Percentiles rank a stretch among this genome's conserved stretches.
Evolutionary conservation across 768 basidiomycete genomes (phyloP).

Genomic region (Panus rudis): DNA sequence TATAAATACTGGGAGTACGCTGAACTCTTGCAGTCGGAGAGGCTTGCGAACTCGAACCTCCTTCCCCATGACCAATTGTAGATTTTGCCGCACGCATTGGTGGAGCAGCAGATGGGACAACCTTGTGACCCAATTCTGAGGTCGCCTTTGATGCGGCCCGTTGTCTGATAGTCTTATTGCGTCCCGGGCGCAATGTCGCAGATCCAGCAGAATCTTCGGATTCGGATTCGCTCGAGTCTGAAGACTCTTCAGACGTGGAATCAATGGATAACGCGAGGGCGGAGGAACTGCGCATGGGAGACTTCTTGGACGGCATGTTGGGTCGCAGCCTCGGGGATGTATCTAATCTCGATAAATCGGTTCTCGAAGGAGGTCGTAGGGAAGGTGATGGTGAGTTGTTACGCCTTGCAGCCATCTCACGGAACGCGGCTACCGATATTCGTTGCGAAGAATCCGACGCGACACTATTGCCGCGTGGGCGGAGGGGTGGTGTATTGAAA

Average conservation of each 20-base stretch:
- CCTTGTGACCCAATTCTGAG: slow-evolving; percentile 23
- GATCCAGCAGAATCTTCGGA: slow-evolving; percentile 20
- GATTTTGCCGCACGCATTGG: slow-evolving; percentile 14
- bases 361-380: slow-evolving; percentile 30
- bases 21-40: slow-evolving; percentile 1
- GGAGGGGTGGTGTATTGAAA: slow-evolving; percentile 27
- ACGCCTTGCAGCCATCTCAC: slow-evolving; percentile 67
- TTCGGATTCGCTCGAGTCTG: slow-evolving; percentile 27
- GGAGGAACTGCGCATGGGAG: slow-evolving; percentile 10
- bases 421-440: slow-evolving; percentile 76
- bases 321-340: slow-evolving; percentile 5
- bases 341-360: slow-evolving; percentile 4
- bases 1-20: slow-evolving; percentile 16
- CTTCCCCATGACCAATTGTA: slow-evolving; percentile 8
- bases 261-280: slow-evolving; percentile 21
- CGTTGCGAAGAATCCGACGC: slow-evolving; percentile 64
- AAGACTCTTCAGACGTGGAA: slow-evolving; percentile 10
- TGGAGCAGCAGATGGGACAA: slow-evolving; percentile 1
- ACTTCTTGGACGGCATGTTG: too few species aligned
- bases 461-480: slow-evolving; percentile 48
- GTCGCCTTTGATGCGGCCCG: slow-evolving; percentile 9
- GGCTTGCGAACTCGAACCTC: neutral
- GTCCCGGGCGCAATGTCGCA: slow-evolving; percentile 28
- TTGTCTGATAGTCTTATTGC: slow-evolving; percentile 28
- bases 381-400: slow-evolving; percentile 55